Percentiles rank a stretch among this genome's conserved stretches.
phyloP scores from a whole-genome alignment of 164 flowering plant genomes.

The Nymphaea thermarum region DNA sequence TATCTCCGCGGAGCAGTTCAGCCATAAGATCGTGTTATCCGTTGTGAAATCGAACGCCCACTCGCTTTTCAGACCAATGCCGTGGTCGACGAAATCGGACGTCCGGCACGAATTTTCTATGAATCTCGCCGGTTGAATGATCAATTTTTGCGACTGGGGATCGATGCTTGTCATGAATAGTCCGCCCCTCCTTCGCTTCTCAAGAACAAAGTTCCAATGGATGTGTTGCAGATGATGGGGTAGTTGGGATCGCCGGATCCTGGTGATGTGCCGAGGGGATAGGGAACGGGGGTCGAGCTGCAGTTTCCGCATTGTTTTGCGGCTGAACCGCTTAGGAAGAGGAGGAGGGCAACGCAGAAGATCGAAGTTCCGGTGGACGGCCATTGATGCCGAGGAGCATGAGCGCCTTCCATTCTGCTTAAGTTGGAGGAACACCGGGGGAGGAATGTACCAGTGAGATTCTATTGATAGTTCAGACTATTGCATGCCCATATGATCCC shows the following conservation, averaged over 20 bases:
- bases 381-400: too few relatives aligned
- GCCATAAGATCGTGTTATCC: conserved; percentile 50
- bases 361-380: background rate
- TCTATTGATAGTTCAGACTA: too few relatives aligned
- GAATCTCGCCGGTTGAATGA: conserved; percentile 54
- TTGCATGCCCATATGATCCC: too few relatives aligned
- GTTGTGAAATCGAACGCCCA: conserved; percentile 56
- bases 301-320: conserved; percentile 34
- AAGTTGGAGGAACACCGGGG: too few relatives aligned
- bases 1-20: conserved; percentile 65
- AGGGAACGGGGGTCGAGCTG: conserved; percentile 46
- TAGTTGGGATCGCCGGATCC: conserved; percentile 42
- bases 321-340: background rate
- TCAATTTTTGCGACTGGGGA: conserved; percentile 29
- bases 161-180: conserved; percentile 32
- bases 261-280: conserved; percentile 48
- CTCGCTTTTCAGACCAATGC: conserved; percentile 42
- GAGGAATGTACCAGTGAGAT: too few relatives aligned
- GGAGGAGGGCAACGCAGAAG: background rate
- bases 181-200: too few relatives aligned
- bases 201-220: conserved; percentile 29
- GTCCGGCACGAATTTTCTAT: conserved; percentile 32
- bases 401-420: too few relatives aligned
- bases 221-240: conserved; percentile 34
- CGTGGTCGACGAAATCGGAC: conserved; percentile 36